Conservation (phyloP, 306 rosid species). For the Potentilla sterilis region DNA sequence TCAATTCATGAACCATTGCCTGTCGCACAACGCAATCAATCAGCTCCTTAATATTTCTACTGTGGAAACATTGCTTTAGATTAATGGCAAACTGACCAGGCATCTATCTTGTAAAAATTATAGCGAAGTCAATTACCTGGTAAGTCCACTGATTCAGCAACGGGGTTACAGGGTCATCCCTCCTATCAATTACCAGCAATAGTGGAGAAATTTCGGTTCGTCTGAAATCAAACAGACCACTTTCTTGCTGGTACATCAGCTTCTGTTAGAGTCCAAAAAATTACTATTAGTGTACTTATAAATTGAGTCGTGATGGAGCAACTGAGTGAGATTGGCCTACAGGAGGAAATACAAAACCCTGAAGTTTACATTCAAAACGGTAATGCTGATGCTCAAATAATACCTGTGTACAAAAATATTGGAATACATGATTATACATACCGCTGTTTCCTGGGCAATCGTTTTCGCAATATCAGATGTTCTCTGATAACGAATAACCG, state of each 20-base stretch:
- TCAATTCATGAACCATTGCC: conserved; percentile 98
- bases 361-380: not conserved
- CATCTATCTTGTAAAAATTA: not conserved
- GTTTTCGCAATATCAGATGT: conserved; percentile 86
- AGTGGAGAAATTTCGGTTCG: conserved; percentile 84
- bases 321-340: not conserved
- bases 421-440: conserved; percentile 32
- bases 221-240: conserved; percentile 92
- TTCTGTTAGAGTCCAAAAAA: conserved; percentile 59
- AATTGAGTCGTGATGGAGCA: not conserved
- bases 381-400: not conserved
- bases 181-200: conserved; percentile 90
- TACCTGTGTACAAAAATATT: not conserved
- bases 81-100: not conserved
- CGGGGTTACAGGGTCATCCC: conserved; percentile 93
- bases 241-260: conserved; percentile 92
- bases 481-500: conserved; percentile 86
- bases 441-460: conserved; percentile 85
- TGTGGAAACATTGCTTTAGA: not conserved
- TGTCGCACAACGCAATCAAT: conserved; percentile 32
- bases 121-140: conserved; percentile 54
- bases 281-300: conserved; percentile 30
- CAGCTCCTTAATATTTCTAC: conserved; percentile 13
- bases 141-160: conserved; percentile 95
- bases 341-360: not conserved